Conservation (phyloP, 208 protist species). For the Wallacemonas sp. region DNA sequence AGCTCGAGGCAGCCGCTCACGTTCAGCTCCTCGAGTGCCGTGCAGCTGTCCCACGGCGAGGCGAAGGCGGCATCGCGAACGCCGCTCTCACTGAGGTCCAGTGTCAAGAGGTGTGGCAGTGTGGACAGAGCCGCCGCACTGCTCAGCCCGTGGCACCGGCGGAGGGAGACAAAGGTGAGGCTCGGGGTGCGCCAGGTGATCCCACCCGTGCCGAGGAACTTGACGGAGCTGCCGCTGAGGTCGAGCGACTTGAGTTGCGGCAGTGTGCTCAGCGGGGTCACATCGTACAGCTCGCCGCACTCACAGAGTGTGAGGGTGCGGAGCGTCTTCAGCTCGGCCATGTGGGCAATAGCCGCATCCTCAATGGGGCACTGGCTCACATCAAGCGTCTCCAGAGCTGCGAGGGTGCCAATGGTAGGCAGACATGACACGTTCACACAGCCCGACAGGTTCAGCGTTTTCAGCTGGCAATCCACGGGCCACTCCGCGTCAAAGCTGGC, state of each 20-base stretch:
- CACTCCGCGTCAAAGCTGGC: constrained; percentile 14
- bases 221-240: constrained; percentile 20
- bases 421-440: constrained; percentile 8
- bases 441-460: constrained; percentile 14
- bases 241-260: constrained; percentile 21
- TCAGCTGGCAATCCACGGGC: neutral
- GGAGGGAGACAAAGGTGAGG: constrained; percentile 9
- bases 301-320: constrained; percentile 21
- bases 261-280: constrained; percentile 24
- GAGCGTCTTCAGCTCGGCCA: constrained; percentile 11
- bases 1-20: constrained; percentile 3
- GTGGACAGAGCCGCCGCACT: constrained; percentile 6
- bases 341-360: neutral
- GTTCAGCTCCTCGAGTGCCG: constrained; percentile 7
- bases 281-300: constrained; percentile 20
- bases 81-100: constrained; percentile 8
- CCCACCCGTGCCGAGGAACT: constrained; percentile 1
- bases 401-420: constrained; percentile 1
- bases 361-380: constrained; percentile 2
- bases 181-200: constrained; percentile 11
- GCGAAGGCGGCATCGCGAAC: constrained; percentile 6
- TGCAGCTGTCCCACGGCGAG: constrained; percentile 8
- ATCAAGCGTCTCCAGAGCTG: constrained; percentile 15
- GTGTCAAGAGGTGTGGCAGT: constrained; percentile 12
- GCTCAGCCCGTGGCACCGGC: constrained; percentile 4